A percentile compares a stretch with the other conserved stretches of the same genome.
These are phyloP conservation scores for Nannochloropsis gaditana DNA, from an alignment of 108 stramenopile genomes.

Conservation along the genomic window DNA sequence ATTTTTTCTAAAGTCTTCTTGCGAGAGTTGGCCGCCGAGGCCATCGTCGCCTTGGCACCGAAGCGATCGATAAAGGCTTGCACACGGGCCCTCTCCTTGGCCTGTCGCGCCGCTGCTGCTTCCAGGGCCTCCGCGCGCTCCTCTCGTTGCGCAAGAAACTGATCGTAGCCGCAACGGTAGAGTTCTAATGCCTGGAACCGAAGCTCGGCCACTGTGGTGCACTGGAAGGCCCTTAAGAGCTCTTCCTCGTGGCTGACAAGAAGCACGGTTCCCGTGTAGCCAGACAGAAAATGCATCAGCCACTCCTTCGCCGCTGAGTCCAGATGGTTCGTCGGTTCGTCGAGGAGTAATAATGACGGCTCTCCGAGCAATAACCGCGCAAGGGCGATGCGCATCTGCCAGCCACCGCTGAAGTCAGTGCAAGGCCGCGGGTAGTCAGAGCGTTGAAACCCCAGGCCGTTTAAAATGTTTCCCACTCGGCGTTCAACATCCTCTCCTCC, in stretches of 20 bases:
- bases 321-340: slow-evolving; percentile 79
- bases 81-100: slow-evolving; percentile 70
- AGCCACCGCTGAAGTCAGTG: slow-evolving; percentile 78
- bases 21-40: slow-evolving; percentile 71
- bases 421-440: slow-evolving; percentile 68
- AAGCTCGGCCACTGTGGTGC: slow-evolving; percentile 76
- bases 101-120: slow-evolving; percentile 64
- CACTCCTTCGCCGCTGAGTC: slow-evolving; percentile 66
- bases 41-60: slow-evolving; percentile 80
- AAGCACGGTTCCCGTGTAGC: slow-evolving; percentile 71
- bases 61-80: slow-evolving; percentile 79
- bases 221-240: slow-evolving; percentile 60
- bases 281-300: slow-evolving; percentile 70
- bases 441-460: slow-evolving; percentile 70
- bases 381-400: slow-evolving; percentile 88
- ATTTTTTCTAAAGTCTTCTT: slow-evolving; percentile 80
- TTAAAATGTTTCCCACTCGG: slow-evolving; percentile 59
- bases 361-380: slow-evolving; percentile 72
- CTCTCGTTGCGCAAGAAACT: slow-evolving; percentile 47
- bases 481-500: slow-evolving; percentile 61
- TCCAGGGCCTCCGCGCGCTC: slow-evolving; percentile 59
- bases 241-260: slow-evolving; percentile 76
- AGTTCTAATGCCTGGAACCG: slow-evolving; percentile 46
- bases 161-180: slow-evolving; percentile 41
- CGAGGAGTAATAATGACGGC: slow-evolving; percentile 69